These are phyloP conservation scores for Lachnellula cervina DNA, from an alignment of 2,329 filamentous ascomycete genomes.

Conservation along the genomic window DNA sequence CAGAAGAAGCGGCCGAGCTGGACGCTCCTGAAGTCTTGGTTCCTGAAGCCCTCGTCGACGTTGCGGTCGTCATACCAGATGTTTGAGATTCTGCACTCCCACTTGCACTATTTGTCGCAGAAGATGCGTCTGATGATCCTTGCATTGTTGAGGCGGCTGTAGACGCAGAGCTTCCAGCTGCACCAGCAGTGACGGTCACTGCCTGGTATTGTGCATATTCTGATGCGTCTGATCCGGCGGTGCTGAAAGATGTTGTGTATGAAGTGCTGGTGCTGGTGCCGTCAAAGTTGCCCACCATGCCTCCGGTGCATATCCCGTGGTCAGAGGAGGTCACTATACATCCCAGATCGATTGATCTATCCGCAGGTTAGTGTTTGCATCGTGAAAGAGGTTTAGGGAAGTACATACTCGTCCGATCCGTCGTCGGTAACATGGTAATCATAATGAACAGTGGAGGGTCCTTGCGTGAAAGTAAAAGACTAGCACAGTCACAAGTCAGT, in stretches of 20 bases:
- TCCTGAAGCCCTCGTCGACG: not conserved
- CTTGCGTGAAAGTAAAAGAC: slow-evolving; percentile 22
- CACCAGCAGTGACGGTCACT: slow-evolving; percentile 22
- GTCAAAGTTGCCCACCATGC: not conserved
- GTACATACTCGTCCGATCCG: not conserved
- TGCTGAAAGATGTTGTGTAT: not conserved
- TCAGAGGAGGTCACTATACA: slow-evolving; percentile 15
- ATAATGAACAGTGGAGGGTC: slow-evolving; percentile 20
- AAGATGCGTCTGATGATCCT: not conserved
- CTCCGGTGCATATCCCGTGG: slow-evolving; percentile 11
- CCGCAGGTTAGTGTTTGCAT: not conserved
- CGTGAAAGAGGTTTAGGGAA: not conserved
- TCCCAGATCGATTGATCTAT: slow-evolving; percentile 7
- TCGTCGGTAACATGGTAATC: not conserved
- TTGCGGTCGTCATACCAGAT: not conserved
- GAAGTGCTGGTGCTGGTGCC: slow-evolving; percentile 1
- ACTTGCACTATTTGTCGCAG: not conserved
- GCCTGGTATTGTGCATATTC: not conserved
- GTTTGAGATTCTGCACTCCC: not conserved
- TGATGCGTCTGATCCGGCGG: slow-evolving; percentile 3
- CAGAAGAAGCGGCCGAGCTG: not conserved
- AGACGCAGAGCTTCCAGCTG: slow-evolving; percentile 3
- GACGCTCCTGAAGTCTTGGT: slow-evolving; percentile 2
- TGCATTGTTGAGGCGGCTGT: not conserved
- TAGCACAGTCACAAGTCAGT: not conserved